Evolutionary conservation across 2,329 filamentous ascomycete genomes (phyloP), one percentile per base, ranked within the genome.

Genomic region (Thelonectria discophora): DNA sequence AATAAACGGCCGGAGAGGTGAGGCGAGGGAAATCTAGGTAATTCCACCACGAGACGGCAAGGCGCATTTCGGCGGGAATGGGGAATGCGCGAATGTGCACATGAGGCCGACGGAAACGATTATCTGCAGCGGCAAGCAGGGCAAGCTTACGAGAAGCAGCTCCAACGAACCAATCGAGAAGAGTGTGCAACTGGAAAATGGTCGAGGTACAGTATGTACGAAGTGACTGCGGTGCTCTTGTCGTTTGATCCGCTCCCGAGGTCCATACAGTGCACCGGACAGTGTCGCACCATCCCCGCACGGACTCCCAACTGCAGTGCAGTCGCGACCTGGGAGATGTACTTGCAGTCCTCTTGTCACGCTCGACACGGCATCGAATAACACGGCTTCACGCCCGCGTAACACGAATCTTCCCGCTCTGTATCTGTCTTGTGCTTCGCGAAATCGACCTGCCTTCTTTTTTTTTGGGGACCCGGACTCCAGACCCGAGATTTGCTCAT

Each of bases 211-310:
- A n/a, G n/a, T n/a, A n/a, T n/a, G n/a, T n/a, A n/a, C n/a, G n/a
- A n/a, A n/a, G n/a, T n/a, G n/a, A n/a, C n/a, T 30, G 27, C 27
- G 27, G 27, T 30, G 27, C 5, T 24, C 27, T 7, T 8, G 5
- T 6, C 27, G 27, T 27, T 21, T 24, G n/a, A 24, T 32, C 13
- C 27, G 20, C 13, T 47, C 27, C 20, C 30, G 20, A 37, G 21
- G 21, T 45, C 21, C 8, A 13, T 53, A 62, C 60, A 55, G 60
- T 62, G 60, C 32, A 7, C 11, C 12, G 18, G 9, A 62, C 53
- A 48, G 55, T 56, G 32, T n/a, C 3, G 27, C 5, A 8, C 1
- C 0, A 1, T 17, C 15, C 1, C 27, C 42, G 51, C 60, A 62
- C 60, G 46, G 60, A 59, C 46, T 15, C 27, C 27, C 27, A n/a